Evolutionary conservation across 1,139 yeast species (phyloP), one percentile per base, ranked within the genome.

Genomic region (Lodderomyces oxycetoniae): DNA sequence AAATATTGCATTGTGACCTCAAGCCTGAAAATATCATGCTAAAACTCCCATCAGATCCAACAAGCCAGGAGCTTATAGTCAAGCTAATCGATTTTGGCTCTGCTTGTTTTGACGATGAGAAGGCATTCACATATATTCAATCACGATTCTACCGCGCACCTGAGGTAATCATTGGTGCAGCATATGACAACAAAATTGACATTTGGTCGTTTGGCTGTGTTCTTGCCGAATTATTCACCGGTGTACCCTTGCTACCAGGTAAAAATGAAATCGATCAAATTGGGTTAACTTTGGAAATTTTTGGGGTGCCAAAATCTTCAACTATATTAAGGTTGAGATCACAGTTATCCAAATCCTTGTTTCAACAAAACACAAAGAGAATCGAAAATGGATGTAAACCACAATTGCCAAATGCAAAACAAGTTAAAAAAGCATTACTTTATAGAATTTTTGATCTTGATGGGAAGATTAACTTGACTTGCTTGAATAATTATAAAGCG

Each of bases 161-260:
- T 0, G 96, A 87, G 52, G 88, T 87, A 3, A 63, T 84, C 26
- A 50, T 86, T n/a, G 96, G 95, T 2, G 79, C 87, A 39, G 69
- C 76, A 21, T 87, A 87, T 53, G 68, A 75, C 37, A 65, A 71
- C 19, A 74, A 74, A 46, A 83, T 85, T 36, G 95, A 85, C 52
- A 72, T 84, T 42, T 85, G 95, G 95, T 81, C 91, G 4, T 58
- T 81, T 41, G 91, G 84, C 0, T 74, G 89, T 37, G 74, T 85
- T 27, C 55, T 81, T 12, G 74, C 78, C 2, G 95, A 85, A 50
- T 53, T 84, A 32, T 70, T 67, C 35, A 68, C 77, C 0, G 95
- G 94, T 0, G 52, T 56, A 22, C 91, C 94, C 0, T 49, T 85
- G 17, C 73, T 85, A 40, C 81, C 84, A 26, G 89, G 88, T 0